Percentiles rank a stretch among this genome's conserved stretches.
Evolutionary conservation across 1,284 basidiomycete genomes (phyloP).

Genomic region (Fistulinella staudtii): DNA sequence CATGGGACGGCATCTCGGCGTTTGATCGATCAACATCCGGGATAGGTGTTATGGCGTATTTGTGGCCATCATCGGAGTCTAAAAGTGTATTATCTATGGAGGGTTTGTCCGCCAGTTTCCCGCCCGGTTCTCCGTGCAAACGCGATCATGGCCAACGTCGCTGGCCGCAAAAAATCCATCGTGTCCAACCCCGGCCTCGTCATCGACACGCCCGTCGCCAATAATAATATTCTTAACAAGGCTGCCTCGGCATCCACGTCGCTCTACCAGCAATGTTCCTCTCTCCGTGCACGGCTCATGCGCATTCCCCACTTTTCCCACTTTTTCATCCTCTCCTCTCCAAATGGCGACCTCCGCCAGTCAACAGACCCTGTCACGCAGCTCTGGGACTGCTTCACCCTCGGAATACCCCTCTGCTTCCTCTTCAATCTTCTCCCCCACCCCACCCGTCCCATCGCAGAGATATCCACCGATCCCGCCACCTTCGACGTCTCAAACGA

Average conservation of each 20-base stretch:
- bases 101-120: background rate
- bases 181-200: slow-evolving; percentile 60
- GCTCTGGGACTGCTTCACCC: slow-evolving; percentile 90
- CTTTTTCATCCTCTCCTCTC: slow-evolving; percentile 61
- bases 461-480: slow-evolving; percentile 63
- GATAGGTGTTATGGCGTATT: slow-evolving; percentile 26
- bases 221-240: slow-evolving; percentile 84
- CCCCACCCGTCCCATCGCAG: slow-evolving; percentile 56
- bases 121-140: background rate
- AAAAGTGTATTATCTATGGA: slow-evolving; percentile 31
- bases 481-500: slow-evolving; percentile 68
- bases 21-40: background rate
- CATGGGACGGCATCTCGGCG: slow-evolving; percentile 9
- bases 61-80: slow-evolving; percentile 31
- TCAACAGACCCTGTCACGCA: slow-evolving; percentile 87
- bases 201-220: slow-evolving; percentile 70
- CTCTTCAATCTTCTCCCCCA: slow-evolving; percentile 89
- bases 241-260: slow-evolving; percentile 76
- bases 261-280: slow-evolving; percentile 84
- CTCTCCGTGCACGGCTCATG: slow-evolving; percentile 67
- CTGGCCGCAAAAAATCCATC: slow-evolving; percentile 80
- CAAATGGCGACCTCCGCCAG: slow-evolving; percentile 56
- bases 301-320: slow-evolving; percentile 67
- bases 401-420: slow-evolving; percentile 92
- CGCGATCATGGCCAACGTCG: slow-evolving; percentile 57